Conservation (phyloP, 169 alveolate species). For the Cryptosporidium muris region DNA sequence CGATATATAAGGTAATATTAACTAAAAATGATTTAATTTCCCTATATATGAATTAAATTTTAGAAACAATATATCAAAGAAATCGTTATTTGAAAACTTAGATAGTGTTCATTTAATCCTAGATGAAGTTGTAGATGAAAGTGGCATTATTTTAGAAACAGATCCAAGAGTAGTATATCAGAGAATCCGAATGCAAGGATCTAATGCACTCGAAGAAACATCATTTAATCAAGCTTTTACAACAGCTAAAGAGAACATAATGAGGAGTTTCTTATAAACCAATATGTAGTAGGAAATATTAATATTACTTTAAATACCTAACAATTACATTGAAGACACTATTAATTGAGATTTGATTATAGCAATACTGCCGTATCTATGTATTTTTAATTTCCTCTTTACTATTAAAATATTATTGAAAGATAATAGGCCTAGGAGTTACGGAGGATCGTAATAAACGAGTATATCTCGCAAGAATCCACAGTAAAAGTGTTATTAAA, state of each 20-base stretch:
- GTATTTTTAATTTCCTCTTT: no score
- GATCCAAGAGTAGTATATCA: slow-evolving; percentile 57
- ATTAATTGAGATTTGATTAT: no score
- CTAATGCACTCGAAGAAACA: slow-evolving; percentile 41
- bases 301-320: background rate
- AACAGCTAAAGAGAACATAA: slow-evolving; percentile 60
- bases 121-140: slow-evolving; percentile 62
- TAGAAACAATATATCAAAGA: slow-evolving; percentile 61
- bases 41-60: background rate
- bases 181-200: slow-evolving; percentile 66
- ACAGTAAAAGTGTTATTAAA: no score
- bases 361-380: no score
- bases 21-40: background rate
- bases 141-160: slow-evolving; percentile 58
- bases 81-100: slow-evolving; percentile 26
- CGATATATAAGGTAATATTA: background rate
- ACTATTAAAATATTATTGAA: no score
- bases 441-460: slow-evolving; percentile 57
- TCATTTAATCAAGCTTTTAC: slow-evolving; percentile 70
- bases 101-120: slow-evolving; percentile 37
- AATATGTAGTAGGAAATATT: background rate
- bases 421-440: background rate
- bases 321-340: background rate
- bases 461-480: no score
- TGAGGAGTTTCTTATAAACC: slow-evolving; percentile 60